Evolutionary conservation across 2,329 filamentous ascomycete genomes (phyloP).

Genomic region (Davidsoniella eucalypti): DNA sequence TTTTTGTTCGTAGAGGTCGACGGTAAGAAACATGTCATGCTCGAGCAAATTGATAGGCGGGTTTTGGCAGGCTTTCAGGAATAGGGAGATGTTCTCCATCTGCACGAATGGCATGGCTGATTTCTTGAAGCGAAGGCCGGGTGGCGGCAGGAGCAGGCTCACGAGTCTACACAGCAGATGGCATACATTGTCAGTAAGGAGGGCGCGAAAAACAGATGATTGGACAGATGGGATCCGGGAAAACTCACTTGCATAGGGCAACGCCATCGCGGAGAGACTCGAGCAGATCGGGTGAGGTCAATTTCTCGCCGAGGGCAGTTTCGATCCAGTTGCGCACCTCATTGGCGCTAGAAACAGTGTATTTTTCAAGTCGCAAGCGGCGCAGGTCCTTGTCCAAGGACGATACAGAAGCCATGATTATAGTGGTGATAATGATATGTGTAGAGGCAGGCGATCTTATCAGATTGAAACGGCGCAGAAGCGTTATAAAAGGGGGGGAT

Average conservation of each 20-base stretch:
- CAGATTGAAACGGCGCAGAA: no score
- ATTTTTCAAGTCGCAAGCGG: conserved; percentile 80
- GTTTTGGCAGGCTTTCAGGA: conserved; percentile 72
- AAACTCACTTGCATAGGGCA: conserved; percentile 69
- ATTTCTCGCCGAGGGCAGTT: conserved; percentile 53
- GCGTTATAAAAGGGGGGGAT: no score
- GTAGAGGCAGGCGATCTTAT: no score
- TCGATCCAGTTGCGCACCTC: conserved; percentile 82
- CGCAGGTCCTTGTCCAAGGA: conserved; percentile 92
- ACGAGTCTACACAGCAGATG: conserved; percentile 42
- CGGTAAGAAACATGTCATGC: conserved; percentile 92
- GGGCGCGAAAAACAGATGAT: background rate
- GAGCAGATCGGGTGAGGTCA: conserved; percentile 61
- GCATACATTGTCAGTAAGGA: conserved; percentile 5
- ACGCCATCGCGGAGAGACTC: conserved; percentile 81
- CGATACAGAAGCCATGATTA: conserved; percentile 73
- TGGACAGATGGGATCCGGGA: background rate
- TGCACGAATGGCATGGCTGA: conserved; percentile 96
- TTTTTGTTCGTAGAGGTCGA: conserved; percentile 89
- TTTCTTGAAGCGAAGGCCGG: conserved; percentile 75
- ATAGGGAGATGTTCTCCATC: conserved; percentile 98
- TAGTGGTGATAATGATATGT: no score
- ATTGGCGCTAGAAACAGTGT: conserved; percentile 77
- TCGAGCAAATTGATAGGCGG: conserved; percentile 75
- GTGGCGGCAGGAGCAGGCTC: conserved; percentile 61